Base-by-base conservation (phyloP, 352 stramenopile species). In the Phytophthora sp. region DNA sequence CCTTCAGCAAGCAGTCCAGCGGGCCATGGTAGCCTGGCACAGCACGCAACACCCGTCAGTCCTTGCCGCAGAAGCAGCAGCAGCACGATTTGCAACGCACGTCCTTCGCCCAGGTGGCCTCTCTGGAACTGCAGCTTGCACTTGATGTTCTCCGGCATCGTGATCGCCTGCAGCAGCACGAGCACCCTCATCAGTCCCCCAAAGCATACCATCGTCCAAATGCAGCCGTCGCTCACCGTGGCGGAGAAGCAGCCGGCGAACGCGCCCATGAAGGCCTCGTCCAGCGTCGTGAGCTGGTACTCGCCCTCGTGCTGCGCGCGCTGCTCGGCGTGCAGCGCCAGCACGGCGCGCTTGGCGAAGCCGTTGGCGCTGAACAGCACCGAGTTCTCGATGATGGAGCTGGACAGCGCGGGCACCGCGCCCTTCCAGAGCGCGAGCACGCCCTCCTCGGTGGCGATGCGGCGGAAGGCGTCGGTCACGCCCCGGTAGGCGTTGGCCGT, bases 361-460 rank as follows among this genome's bases (percentile, higher is more conserved):
- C 88, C 88, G 45, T 96, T 96, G 38, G 82, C 87, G 31, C 82
- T 94, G 58, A 97, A 97, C 21, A 97, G 78, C 48, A 97, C 89
- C 41, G 89, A 88, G 71, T 97, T 97, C 50, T 97, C 89, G 44
- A 97, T 89, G 59, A 96, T 87, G 21, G 89, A 90, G 71, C 85
- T 95, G 31, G 80, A 89, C 15, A 97, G 80, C 49, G 89, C 89
- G 2, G 89, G 89, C 51, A 94, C 72, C 0, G 88, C 87, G n/a
- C 89, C 89, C 68, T 92, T 93, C 85, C 88, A 97, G n/a, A 97
- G 83, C 62, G 89, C 76, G 6, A 73, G 43, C 4, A 85, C 58
- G 35, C 87, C 84, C 48, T 96, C 87, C 38, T 94, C 80, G 6
- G 74, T 78, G 32, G 88, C 82, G 46, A 92, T 93, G 41, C 78